A percentile compares a stretch with the other conserved stretches of the same genome.
phyloP scores from a whole-genome alignment of 192 early-diverging fungal species.

The Coemansia guatemalensis region DNA sequence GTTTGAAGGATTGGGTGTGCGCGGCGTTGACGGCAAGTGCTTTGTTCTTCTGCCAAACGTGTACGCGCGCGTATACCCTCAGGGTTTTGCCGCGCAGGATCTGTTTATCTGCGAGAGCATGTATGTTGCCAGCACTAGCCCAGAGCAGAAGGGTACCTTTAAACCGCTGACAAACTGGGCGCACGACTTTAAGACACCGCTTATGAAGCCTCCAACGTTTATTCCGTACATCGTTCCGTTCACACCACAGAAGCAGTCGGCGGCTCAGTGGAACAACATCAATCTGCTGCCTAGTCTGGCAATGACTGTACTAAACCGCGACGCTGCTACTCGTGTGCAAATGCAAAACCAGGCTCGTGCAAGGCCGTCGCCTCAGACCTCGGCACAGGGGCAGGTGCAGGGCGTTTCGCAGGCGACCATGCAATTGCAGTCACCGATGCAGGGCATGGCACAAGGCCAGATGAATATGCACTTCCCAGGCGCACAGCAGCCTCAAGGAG shows the following conservation, averaged over 20 bases:
- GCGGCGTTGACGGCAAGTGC: conserved; percentile 46
- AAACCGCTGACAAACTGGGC: conserved; percentile 47
- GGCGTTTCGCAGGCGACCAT: background rate
- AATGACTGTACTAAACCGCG: conserved; percentile 47
- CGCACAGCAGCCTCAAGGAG: conserved; percentile 1
- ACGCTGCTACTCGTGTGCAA: conserved; percentile 29
- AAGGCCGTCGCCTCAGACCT: conserved; percentile 11
- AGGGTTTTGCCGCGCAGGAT: conserved; percentile 43
- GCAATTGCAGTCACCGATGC: conserved; percentile 7
- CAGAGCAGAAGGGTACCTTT: conserved; percentile 20
- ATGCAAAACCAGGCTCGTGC: conserved; percentile 16
- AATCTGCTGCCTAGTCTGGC: conserved; percentile 34
- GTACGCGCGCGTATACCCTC: conserved; percentile 48
- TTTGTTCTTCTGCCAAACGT: conserved; percentile 43
- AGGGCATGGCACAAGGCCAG: background rate
- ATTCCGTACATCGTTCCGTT: conserved; percentile 44
- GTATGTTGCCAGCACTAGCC: conserved; percentile 13
- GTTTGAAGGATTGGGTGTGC: conserved; percentile 45
- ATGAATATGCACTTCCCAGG: background rate
- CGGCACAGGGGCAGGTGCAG: background rate
- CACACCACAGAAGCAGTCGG: conserved; percentile 29
- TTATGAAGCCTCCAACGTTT: conserved; percentile 44
- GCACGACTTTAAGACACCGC: conserved; percentile 48
- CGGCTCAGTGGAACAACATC: conserved; percentile 30
- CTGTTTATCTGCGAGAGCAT: conserved; percentile 46